A percentile compares a stretch with the other conserved stretches of the same genome.
Evolutionary conservation across 345 rosid genomes (phyloP).

Genomic region (Syzygium grande): DNA sequence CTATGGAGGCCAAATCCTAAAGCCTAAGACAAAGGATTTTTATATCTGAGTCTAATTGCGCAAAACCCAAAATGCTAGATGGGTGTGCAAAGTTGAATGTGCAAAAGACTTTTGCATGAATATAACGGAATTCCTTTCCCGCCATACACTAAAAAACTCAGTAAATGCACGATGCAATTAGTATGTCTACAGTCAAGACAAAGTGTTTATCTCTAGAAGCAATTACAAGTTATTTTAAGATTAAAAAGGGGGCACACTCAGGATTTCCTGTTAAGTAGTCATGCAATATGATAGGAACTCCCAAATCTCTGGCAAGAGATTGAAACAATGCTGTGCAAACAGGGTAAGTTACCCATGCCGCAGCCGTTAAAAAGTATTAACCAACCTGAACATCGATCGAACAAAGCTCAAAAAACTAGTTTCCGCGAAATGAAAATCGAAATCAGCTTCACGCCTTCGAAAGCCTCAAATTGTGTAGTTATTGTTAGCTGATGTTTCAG

Average conservation of each 20-base stretch:
- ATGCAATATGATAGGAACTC: neutral
- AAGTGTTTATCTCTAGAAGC: neutral
- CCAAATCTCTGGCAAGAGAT: neutral
- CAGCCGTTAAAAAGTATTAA: neutral
- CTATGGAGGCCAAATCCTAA: neutral
- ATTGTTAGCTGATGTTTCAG: neutral
- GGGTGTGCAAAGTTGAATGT: neutral
- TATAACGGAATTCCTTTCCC: neutral
- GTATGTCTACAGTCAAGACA: neutral
- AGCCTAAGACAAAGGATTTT: neutral
- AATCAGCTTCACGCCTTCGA: neutral
- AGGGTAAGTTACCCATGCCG: neutral
- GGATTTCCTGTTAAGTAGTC: neutral
- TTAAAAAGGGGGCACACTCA: neutral
- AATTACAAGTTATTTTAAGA: neutral
- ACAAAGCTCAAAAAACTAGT: neutral
- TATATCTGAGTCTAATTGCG: neutral
- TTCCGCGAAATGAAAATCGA: neutral
- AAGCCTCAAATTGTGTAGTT: neutral
- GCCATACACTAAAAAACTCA: neutral
- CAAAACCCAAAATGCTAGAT: neutral
- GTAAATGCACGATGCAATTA: neutral
- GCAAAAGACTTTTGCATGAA: neutral
- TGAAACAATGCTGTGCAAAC: neutral
- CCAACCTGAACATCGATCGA: neutral